Percentiles rank a stretch among this genome's conserved stretches.
Conservation (phyloP, 345 rosid genomes). For the Aquilaria malaccensis region DNA sequence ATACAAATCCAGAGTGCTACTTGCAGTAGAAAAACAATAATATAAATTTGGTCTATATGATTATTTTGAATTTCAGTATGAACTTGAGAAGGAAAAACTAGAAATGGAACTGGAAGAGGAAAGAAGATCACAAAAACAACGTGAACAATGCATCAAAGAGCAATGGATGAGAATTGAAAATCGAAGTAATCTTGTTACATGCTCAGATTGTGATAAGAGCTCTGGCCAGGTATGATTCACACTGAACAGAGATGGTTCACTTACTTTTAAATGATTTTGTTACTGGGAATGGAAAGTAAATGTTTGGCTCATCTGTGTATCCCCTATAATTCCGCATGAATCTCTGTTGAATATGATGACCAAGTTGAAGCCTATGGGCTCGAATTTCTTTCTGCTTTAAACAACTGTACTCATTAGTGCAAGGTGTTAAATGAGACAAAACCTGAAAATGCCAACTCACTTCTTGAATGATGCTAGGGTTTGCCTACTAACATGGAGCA, state of each 20-base stretch:
- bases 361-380: too few species aligned
- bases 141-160: constrained; percentile 54
- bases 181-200: constrained; percentile 35
- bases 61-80: constrained; percentile 49
- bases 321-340: too few species aligned
- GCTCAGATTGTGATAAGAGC: constrained; percentile 40
- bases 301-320: too few species aligned
- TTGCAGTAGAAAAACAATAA: constrained; percentile 1
- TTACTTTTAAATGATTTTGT: too few species aligned
- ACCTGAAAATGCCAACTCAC: too few species aligned
- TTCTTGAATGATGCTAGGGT: too few species aligned
- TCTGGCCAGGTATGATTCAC: constrained; percentile 49
- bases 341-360: too few species aligned
- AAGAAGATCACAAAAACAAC: constrained; percentile 69
- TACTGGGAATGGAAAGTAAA: too few species aligned
- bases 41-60: constrained; percentile 5
- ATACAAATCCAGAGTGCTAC: constrained; percentile 6
- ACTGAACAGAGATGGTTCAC: neutral
- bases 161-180: constrained; percentile 65
- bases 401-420: too few species aligned
- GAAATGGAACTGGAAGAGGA: constrained; percentile 80
- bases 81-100: constrained; percentile 80
- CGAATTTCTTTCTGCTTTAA: too few species aligned
- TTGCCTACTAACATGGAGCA: too few species aligned
- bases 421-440: too few species aligned